Conservation (phyloP, 2,329 filamentous ascomycete genomes). For the Colletotrichum australisinense region DNA sequence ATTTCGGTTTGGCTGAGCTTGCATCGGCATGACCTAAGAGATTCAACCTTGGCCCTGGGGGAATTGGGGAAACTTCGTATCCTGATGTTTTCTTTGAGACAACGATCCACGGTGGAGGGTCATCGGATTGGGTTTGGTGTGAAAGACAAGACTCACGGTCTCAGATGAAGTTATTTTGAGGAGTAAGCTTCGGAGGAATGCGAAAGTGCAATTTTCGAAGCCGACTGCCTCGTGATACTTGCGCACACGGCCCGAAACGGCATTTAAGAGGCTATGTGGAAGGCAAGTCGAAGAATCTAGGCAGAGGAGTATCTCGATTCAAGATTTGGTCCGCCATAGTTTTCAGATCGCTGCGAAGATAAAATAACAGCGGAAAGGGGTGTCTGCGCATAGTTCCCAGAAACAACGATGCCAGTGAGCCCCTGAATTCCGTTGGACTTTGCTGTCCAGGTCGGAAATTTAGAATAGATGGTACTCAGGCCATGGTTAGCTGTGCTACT, state of each 20-base stretch:
- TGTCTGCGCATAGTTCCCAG: background rate
- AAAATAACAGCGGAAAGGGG: background rate
- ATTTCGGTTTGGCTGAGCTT: background rate
- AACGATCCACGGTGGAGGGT: background rate
- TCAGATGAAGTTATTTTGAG: background rate
- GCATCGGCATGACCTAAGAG: background rate
- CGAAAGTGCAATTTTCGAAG: background rate
- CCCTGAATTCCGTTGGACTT: background rate
- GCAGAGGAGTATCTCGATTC: background rate
- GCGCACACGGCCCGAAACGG: too few species aligned
- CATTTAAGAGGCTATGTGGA: background rate
- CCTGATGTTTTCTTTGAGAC: background rate
- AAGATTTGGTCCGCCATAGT: too few species aligned
- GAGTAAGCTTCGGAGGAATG: constrained; percentile 6
- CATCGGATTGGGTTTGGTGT: background rate
- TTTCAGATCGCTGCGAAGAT: background rate
- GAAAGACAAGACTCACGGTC: background rate
- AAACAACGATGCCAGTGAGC: background rate
- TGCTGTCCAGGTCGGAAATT: background rate
- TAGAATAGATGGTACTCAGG: too few species aligned
- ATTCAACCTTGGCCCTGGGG: background rate
- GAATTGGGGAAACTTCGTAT: background rate
- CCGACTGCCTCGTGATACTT: too few species aligned
- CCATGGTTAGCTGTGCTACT: too few species aligned
- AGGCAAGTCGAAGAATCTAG: background rate